Evolutionary conservation across 108 stramenopile species (phyloP), one percentile per base, ranked within the genome.

Genomic region (Skeletonema grethae): DNA sequence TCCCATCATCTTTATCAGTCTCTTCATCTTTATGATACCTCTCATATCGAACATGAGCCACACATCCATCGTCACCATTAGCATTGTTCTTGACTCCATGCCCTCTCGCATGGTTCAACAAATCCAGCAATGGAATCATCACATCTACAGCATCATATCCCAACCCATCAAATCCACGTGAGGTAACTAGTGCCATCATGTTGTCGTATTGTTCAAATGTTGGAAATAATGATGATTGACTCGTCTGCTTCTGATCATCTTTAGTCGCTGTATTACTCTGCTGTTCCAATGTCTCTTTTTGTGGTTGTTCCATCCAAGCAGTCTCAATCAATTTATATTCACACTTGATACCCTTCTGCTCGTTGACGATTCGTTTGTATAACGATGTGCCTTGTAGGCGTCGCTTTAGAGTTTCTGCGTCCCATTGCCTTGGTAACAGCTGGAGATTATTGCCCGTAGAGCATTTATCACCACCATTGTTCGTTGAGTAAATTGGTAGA

Each of bases 81-180:
- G 22, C 13, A n/a, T 67, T 36, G 8, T 7, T 39, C 4, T 43
- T 57, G 18, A 35, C 73, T 0, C 41, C 57, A 20, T 11, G 29
- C 11, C 89, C 93, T 28, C 93, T 86, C 28, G 46, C 56, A 73
- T 94, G 93, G 85, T 94, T 84, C 65, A 89, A 83, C 46, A 91
- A 62, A 80, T 94, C 93, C 67, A 94, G 61, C 43, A 94, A 41
- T 20, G 93, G 93, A 12, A 94, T 75, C 72, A 91, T 39, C 0
- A 82, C 84, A 57, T 90, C 76, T 4, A 82, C 73, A 16, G 67
- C 73, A 28, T 84, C 84, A 15, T 70, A 34, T 41, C 85, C 85
- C 32, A 82, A 50, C 4, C 75, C 73, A 8, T 67, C 67, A 88
- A 94, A 94, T 9, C 88, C 93, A 20, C 93, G 86, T 24, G 89